Conservation (phyloP, 2,329 filamentous ascomycete genomes). For the Aspergillus flavus region DNA sequence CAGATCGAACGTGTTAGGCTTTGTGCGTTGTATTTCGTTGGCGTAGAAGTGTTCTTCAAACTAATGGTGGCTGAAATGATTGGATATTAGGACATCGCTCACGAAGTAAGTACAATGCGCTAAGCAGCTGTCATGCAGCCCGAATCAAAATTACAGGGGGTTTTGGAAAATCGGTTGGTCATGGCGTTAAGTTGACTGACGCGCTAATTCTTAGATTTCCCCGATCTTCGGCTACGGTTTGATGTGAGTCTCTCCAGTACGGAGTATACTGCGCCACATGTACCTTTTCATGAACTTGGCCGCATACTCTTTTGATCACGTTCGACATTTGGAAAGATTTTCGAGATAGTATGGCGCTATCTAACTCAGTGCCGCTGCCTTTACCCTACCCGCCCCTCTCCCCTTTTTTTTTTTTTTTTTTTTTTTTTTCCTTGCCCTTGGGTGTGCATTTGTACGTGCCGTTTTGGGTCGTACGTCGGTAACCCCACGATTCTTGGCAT, state of each 20-base stretch:
- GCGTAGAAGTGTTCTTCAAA: constrained; percentile 21
- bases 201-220: constrained; percentile 44
- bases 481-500: constrained; percentile 22
- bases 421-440: not conserved
- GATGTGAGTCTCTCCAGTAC: constrained; percentile 34
- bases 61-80: constrained; percentile 45
- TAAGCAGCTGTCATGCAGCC: constrained; percentile 36
- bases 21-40: constrained; percentile 50
- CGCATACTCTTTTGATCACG: constrained; percentile 41
- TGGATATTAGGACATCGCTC: constrained; percentile 43
- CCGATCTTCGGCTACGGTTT: constrained; percentile 44
- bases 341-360: not conserved
- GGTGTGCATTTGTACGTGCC: not conserved
- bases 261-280: constrained; percentile 27
- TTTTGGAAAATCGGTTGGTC: constrained; percentile 41
- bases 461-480: not conserved
- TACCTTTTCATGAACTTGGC: constrained; percentile 15
- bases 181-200: constrained; percentile 38
- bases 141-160: constrained; percentile 27
- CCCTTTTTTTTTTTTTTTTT: not conserved
- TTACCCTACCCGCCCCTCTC: not conserved
- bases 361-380: not conserved
- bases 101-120: constrained; percentile 37
- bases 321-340: constrained; percentile 25
- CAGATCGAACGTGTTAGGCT: constrained; percentile 59